Percentiles rank a stretch among this genome's conserved stretches.
phyloP scores from a whole-genome alignment of 768 basidiomycete species.

The Phlebiopsis gigantea region DNA sequence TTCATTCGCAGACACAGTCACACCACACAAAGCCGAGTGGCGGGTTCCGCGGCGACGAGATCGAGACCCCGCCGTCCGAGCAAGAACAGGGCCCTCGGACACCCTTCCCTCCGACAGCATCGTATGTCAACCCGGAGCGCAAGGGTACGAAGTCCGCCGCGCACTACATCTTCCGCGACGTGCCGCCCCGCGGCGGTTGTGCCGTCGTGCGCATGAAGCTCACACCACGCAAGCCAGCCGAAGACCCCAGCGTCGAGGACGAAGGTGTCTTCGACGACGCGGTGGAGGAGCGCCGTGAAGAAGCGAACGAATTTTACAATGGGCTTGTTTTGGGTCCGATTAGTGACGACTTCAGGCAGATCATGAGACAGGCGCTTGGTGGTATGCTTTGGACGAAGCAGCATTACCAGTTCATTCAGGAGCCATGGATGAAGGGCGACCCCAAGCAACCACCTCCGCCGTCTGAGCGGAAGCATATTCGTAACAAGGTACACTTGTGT shows the following conservation, averaged over 20 bases:
- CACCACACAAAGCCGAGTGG: slow-evolving; percentile 14
- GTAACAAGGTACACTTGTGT: slow-evolving; percentile 60
- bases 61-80: slow-evolving; percentile 34
- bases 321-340: slow-evolving; percentile 77
- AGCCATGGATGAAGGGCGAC: slow-evolving; percentile 95
- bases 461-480: slow-evolving; percentile 74
- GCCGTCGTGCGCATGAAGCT: slow-evolving; percentile 93
- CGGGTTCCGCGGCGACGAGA: slow-evolving; percentile 22
- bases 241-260: slow-evolving; percentile 78
- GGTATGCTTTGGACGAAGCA: slow-evolving; percentile 99
- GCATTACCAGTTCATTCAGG: slow-evolving; percentile 93
- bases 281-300: slow-evolving; percentile 85
- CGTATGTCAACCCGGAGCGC: slow-evolving; percentile 82
- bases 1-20: slow-evolving; percentile 29
- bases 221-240: slow-evolving; percentile 69
- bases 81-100: slow-evolving; percentile 50
- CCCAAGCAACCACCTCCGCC: slow-evolving; percentile 94
- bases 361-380: slow-evolving; percentile 92
- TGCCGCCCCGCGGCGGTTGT: slow-evolving; percentile 90
- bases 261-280: slow-evolving; percentile 85
- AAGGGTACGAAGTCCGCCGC: slow-evolving; percentile 91
- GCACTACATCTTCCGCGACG: slow-evolving; percentile 82
- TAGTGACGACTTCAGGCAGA: slow-evolving; percentile 88
- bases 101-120: slow-evolving; percentile 45
- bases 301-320: slow-evolving; percentile 95